phyloP scores from a whole-genome alignment of 768 basidiomycete species.

The Peribolospora kevripleyi region DNA sequence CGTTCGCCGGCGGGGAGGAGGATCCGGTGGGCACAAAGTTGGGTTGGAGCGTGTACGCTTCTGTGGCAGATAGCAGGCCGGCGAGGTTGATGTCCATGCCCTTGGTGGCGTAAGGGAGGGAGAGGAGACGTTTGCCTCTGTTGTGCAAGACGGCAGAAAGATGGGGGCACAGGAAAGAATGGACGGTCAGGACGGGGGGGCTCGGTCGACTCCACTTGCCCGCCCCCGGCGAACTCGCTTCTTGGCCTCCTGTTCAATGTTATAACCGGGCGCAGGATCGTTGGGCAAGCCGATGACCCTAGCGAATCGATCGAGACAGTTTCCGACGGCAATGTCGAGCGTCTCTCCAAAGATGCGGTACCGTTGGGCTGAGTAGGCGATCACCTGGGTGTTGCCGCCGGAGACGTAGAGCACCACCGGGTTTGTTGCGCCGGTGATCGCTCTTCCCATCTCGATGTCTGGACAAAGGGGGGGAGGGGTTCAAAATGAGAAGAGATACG shows the following conservation, averaged over 20 bases:
- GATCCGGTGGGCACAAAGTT: slow-evolving; percentile 32
- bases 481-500: not conserved
- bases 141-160: too few relatives aligned
- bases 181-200: not conserved
- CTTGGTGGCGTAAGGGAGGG: slow-evolving; percentile 84
- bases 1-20: slow-evolving; percentile 12
- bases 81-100: slow-evolving; percentile 96
- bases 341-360: slow-evolving; percentile 99
- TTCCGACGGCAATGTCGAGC: slow-evolving; percentile 95
- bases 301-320: slow-evolving; percentile 92
- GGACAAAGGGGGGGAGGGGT: not conserved
- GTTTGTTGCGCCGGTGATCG: slow-evolving; percentile 79
- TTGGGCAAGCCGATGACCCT: slow-evolving; percentile 81
- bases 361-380: slow-evolving; percentile 89
- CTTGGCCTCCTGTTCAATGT: slow-evolving; percentile 89
- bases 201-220: not conserved
- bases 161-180: not conserved
- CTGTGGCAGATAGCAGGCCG: slow-evolving; percentile 70
- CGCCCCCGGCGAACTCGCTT: slow-evolving; percentile 27
- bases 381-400: slow-evolving; percentile 96
- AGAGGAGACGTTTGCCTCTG: slow-evolving; percentile 60
- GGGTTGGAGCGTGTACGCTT: slow-evolving; percentile 67
- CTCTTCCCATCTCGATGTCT: slow-evolving; percentile 98
- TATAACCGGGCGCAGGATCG: slow-evolving; percentile 86
- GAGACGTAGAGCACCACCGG: slow-evolving; percentile 96